A percentile compares a stretch with the other conserved stretches of the same genome.
Evolutionary conservation across 2,329 filamentous ascomycete species (phyloP).

Genomic region (Fusarium phyllophilum): DNA sequence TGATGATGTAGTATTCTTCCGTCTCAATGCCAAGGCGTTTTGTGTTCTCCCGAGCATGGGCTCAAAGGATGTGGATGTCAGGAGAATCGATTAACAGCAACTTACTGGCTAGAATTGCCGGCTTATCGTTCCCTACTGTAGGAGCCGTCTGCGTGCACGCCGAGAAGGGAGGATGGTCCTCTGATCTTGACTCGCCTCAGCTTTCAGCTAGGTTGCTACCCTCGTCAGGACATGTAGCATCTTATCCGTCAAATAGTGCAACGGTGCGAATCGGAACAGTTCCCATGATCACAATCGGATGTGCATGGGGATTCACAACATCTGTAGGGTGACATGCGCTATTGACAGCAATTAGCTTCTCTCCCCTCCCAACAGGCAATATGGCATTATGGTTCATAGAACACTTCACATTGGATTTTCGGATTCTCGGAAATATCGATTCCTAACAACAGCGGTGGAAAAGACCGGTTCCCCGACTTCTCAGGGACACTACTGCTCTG

Average conservation of each 20-base stretch:
- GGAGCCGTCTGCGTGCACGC: slow-evolving; percentile 11
- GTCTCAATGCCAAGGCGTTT: slow-evolving; percentile 11
- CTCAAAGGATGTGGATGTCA: not conserved
- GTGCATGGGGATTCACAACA: slow-evolving; percentile 22
- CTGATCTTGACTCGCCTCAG: slow-evolving; percentile 25
- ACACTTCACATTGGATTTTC: slow-evolving; percentile 1
- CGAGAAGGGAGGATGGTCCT: slow-evolving; percentile 18
- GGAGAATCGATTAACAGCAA: not conserved
- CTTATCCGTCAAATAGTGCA: slow-evolving; percentile 28
- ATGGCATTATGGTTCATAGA: not conserved
- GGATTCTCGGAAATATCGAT: slow-evolving; percentile 12
- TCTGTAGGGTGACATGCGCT: slow-evolving; percentile 20
- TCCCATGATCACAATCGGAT: slow-evolving; percentile 31
- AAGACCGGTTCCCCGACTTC: slow-evolving; percentile 4
- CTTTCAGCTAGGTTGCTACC: slow-evolving; percentile 14
- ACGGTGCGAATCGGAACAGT: slow-evolving; percentile 40
- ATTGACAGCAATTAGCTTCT: not conserved
- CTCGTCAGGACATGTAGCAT: slow-evolving; percentile 23
- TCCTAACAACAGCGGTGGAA: slow-evolving; percentile 2
- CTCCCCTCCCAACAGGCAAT: not conserved
- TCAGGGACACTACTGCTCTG: not conserved
- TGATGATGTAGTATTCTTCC: not conserved
- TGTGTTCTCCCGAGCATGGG: slow-evolving; percentile 12
- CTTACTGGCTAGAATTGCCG: slow-evolving; percentile 23
- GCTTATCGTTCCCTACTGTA: slow-evolving; percentile 31